A percentile compares a stretch with the other conserved stretches of the same genome.
Evolutionary conservation across 164 flowering plant species (phyloP).

Genomic region (Stephania yunnanensis): DNA sequence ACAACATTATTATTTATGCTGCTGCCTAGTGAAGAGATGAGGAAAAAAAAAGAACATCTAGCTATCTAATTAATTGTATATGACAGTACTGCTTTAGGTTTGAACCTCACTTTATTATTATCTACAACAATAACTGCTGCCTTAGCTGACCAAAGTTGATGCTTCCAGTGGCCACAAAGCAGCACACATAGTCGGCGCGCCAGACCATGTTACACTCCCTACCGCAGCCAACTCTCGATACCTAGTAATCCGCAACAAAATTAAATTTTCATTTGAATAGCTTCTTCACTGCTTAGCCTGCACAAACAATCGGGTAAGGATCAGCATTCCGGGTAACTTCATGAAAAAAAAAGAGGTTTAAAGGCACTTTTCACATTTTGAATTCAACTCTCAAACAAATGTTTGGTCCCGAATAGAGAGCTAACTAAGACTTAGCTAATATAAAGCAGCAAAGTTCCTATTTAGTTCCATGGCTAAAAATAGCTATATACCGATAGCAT

Average conservation of each 20-base stretch:
- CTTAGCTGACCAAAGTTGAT: neutral
- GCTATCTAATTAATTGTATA: neutral
- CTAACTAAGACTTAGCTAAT: neutral
- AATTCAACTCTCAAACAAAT: neutral
- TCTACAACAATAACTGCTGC: constrained; percentile 5
- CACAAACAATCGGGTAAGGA: neutral
- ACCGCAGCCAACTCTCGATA: neutral
- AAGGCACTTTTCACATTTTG: neutral
- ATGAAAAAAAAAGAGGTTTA: neutral
- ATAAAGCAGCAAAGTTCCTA: neutral
- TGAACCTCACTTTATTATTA: neutral
- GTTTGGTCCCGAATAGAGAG: neutral
- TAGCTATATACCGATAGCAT: too few relatives aligned
- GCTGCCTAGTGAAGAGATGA: neutral
- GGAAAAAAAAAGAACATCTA: neutral
- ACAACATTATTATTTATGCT: neutral
- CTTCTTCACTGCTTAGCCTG: constrained; percentile 40
- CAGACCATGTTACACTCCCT: neutral
- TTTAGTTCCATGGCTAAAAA: neutral
- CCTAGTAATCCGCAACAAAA: neutral
- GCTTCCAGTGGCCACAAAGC: neutral
- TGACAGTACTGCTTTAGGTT: neutral
- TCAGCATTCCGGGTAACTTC: neutral
- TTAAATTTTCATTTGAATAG: neutral
- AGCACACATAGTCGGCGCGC: neutral